Evolutionary conservation across 495 filamentous ascomycete species (phyloP).

Genomic region (Trichoderma gamsii): DNA sequence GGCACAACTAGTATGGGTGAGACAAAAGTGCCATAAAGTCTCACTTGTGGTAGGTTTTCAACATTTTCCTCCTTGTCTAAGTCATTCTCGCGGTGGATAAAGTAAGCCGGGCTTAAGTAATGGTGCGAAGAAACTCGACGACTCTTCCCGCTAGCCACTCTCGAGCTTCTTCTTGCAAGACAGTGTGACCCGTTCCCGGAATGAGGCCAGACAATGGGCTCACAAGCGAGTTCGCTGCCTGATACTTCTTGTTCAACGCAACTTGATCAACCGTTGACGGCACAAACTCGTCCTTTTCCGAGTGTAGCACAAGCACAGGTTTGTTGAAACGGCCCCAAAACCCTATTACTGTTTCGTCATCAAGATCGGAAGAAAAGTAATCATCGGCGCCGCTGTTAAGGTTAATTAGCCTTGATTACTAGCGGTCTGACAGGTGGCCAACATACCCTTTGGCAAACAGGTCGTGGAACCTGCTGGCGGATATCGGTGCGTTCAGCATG

Average conservation of each 20-base stretch:
- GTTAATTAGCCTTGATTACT: constrained; percentile 17
- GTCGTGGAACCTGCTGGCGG: constrained; percentile 62
- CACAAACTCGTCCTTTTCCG: constrained; percentile 67
- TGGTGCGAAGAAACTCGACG: constrained; percentile 30
- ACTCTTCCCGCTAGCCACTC: constrained; percentile 35
- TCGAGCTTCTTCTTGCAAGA: constrained; percentile 31
- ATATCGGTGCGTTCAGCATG: constrained; percentile 52
- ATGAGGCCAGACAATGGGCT: constrained; percentile 38
- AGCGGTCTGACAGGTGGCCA: neutral
- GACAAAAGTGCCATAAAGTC: neutral
- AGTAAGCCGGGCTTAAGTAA: constrained; percentile 18
- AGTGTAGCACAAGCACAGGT: constrained; percentile 60
- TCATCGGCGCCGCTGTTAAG: constrained; percentile 68
- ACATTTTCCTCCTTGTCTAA: too few relatives aligned
- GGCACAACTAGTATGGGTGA: too few relatives aligned
- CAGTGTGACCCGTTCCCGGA: constrained; percentile 38
- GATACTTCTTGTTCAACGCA: constrained; percentile 59
- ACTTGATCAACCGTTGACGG: constrained; percentile 57
- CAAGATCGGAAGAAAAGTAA: constrained; percentile 76
- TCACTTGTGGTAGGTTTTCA: too few relatives aligned
- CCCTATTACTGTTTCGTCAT: constrained; percentile 47
- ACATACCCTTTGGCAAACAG: constrained; percentile 52
- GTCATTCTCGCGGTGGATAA: too few relatives aligned
- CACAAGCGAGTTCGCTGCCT: constrained; percentile 22
- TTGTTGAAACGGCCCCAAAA: constrained; percentile 59